Evolutionary conservation across 2,329 filamentous ascomycete species (phyloP).

Genomic region (Eutypa lata): DNA sequence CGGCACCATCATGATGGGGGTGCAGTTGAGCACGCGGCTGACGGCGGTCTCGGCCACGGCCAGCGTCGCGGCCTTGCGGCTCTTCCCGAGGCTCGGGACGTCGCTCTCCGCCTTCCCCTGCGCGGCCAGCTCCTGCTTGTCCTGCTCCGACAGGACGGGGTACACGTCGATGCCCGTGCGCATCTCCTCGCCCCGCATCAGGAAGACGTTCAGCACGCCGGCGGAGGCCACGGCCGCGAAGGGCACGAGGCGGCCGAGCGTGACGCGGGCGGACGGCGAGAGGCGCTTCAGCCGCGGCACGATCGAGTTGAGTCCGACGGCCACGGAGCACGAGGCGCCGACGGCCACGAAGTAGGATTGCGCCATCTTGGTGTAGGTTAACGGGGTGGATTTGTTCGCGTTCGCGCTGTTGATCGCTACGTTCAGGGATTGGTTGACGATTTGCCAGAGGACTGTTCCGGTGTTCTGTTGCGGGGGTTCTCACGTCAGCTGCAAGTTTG

Average conservation of each 20-base stretch:
- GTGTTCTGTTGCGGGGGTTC: conserved; percentile 51
- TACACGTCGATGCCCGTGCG: conserved; percentile 88
- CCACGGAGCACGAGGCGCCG: conserved; percentile 88
- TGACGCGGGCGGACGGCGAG: conserved; percentile 68
- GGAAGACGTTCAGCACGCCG: conserved; percentile 88
- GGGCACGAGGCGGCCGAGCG: conserved; percentile 84
- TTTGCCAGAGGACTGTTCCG: conserved; percentile 90
- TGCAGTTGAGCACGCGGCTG: conserved; percentile 87
- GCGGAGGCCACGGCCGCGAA: conserved; percentile 94
- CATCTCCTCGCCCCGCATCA: conserved; percentile 98
- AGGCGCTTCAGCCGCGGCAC: conserved; percentile 80
- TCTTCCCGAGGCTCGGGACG: conserved; percentile 75
- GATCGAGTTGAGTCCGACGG: conserved; percentile 83
- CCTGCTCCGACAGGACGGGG: conserved; percentile 69
- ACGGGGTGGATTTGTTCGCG: conserved; percentile 92
- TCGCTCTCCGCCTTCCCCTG: conserved; percentile 63
- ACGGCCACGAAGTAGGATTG: conserved; percentile 93
- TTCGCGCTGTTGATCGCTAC: conserved; percentile 98
- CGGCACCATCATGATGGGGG: conserved; percentile 95
- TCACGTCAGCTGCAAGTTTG: conserved; percentile 5
- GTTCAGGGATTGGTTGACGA: conserved; percentile 95
- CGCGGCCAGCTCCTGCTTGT: conserved; percentile 55
- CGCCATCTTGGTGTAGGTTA: conserved; percentile 74
- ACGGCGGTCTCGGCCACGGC: conserved; percentile 92
- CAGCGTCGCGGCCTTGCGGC: conserved; percentile 79